Evolutionary conservation across 805 yeast species (phyloP), one percentile per base, ranked within the genome.

Genomic region (Vanderwaltozyma verrucispora): DNA sequence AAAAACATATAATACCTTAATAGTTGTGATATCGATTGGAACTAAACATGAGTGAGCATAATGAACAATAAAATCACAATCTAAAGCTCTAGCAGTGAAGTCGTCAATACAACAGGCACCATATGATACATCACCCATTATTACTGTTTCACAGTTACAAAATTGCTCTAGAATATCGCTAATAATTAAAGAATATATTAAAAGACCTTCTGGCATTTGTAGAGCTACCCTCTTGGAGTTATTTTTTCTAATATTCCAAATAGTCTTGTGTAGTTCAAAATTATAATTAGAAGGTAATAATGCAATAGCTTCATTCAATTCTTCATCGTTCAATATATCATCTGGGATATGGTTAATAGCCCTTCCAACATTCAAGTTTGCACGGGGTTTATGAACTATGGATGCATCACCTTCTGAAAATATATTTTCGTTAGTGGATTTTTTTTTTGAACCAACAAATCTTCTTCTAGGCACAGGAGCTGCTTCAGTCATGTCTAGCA

Each of bases 61-160:
- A 62, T 92, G 98, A 12, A 89, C 86, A 42, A 92, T 77, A 51
- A 88, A 81, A 54, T 92, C 98, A 62, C 98, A 92, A 34, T 83
- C 95, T 20, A 92, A 61, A 0, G 97, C 77, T 45, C 88, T 68
- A 2, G 98, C 98, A 0, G 98, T 88, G 55, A 70, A 92, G 54
- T 92, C 98, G 57, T 92, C 98, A 32, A 92, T 87, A 62, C 98
- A 92, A 57, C 98, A 92, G 0, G 98, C 98, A 30, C 98, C 98
- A 53, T 92, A 92, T 0, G 96, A 85, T 0, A 92, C 98, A 59
- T 92, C 98, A 2, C 98, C 98, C 98, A 92, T 92, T 2, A 89
- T 92, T 1, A 92, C 67, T 0, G 88, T 83, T 53, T 88, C 95
- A 37, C 81, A 86, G 2, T 65, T 61, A 56, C 96, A 88, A 49